Base-by-base conservation (phyloP, 305 asterid genomes). In the Fraxinus ornus region DNA sequence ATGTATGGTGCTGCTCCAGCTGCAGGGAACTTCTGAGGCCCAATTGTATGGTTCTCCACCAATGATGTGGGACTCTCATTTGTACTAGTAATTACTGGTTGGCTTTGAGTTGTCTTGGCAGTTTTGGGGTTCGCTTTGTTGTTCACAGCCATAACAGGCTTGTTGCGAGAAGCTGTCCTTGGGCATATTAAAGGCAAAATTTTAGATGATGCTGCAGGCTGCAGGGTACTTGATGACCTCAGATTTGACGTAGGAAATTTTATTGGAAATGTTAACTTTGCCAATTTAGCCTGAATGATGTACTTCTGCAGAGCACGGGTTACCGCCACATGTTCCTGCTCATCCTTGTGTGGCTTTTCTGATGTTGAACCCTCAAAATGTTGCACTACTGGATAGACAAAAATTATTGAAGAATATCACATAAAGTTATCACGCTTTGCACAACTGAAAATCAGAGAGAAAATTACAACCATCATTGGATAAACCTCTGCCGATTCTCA, bases 1-100 rank as follows among this genome's bases (percentile, higher is more conserved):
- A 96, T 93, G 85, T 96, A 96, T 12, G 99, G 99, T 22, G 92
- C 88, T 55, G 99, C 99, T 82, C 97, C 95, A 82, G 91, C 98
- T 84, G 97, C 94, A 19, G 95, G 96, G 84, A 94, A 93, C 86
- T 86, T 93, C 81, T 89, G 93, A 74, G 89, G 83, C 30, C 79
- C 88, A 81, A 77, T 66, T 85, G 75, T 62, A 79, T 41, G 49
- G 77, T 32, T 84, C 70, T 89, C 92, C 55, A 77, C 72, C 70
- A 55, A 24, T 44, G 86, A 52, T 10, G 86, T 76, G 26, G 41
- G 76, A 77, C 75, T 68, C 47, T 89, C 91, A 73, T 74, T 81
- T 7, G 83, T 37, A 76, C 80, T 78, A 68, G 79, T 57, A 81
- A 44, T 79, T 44, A 74, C 28, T 49, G 86, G 86, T 72, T 86